Conservation (phyloP, 768 basidiomycete genomes). For the Kwoniella bestiolae region DNA sequence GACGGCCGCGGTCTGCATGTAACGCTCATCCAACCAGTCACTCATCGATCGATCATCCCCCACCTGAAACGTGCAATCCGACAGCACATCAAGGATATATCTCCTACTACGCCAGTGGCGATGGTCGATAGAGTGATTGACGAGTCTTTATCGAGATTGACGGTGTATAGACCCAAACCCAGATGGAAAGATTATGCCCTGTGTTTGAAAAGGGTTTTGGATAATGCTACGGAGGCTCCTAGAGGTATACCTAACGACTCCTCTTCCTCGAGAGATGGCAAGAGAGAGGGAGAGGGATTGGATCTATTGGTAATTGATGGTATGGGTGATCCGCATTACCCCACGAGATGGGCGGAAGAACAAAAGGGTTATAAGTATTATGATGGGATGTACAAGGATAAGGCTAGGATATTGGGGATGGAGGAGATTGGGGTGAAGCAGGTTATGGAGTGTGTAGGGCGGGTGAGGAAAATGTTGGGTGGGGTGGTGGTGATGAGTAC, state of each 20-base stretch:
- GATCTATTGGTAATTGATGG: constrained; percentile 43
- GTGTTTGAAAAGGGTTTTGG: constrained; percentile 20
- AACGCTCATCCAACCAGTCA: constrained; percentile 25
- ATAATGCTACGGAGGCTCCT: not conserved
- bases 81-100: constrained; percentile 25
- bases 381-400: not conserved
- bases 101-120: not conserved
- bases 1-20: constrained; percentile 34
- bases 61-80: constrained; percentile 17
- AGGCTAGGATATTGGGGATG: constrained; percentile 8
- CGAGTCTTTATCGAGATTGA: constrained; percentile 30
- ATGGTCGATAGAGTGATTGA: constrained; percentile 15
- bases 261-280: not conserved
- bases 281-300: constrained; percentile 4
- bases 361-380: constrained; percentile 6
- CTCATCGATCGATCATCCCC: constrained; percentile 28
- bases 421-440: constrained; percentile 45
- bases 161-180: constrained; percentile 31
- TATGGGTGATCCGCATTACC: constrained; percentile 40
- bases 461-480: constrained; percentile 42
- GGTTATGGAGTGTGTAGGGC: constrained; percentile 37
- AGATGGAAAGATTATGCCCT: constrained; percentile 34
- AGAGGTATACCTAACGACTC: not conserved
- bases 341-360: constrained; percentile 44
- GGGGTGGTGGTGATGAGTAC: constrained; percentile 31